These are phyloP conservation scores for Yamadazyma ubonensis DNA, from an alignment of 805 yeast genomes.

Conservation along the genomic window DNA sequence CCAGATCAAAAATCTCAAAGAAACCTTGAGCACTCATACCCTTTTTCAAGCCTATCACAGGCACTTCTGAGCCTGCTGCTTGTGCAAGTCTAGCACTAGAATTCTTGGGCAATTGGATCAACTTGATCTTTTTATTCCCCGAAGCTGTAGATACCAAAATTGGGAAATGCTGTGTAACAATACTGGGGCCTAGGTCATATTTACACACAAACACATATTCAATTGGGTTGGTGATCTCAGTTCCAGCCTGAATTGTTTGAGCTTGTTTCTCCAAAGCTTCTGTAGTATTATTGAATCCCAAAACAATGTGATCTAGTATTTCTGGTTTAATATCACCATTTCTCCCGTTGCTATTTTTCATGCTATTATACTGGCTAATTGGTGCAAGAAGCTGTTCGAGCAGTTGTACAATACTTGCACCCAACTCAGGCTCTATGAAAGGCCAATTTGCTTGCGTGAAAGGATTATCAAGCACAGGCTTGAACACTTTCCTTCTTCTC, in stretches of 20 bases:
- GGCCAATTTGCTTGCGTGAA: slow-evolving; percentile 50
- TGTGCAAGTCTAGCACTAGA: slow-evolving; percentile 30
- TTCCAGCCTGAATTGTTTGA: slow-evolving; percentile 1
- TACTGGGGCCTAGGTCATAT: slow-evolving; percentile 49
- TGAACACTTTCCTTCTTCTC: slow-evolving; percentile 55
- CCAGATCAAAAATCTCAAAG: slow-evolving; percentile 26
- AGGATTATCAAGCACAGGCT: slow-evolving; percentile 65
- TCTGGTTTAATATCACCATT: slow-evolving; percentile 7
- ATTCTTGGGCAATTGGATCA: slow-evolving; percentile 60
- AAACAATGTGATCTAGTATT: background rate
- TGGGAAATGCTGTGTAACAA: slow-evolving; percentile 60
- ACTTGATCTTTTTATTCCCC: slow-evolving; percentile 33
- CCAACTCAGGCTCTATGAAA: slow-evolving; percentile 37
- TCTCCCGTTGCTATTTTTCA: slow-evolving; percentile 11
- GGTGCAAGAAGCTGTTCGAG: slow-evolving; percentile 33
- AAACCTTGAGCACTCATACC: slow-evolving; percentile 28
- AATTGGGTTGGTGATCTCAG: slow-evolving; percentile 14
- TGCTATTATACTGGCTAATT: slow-evolving; percentile 23
- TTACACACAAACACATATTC: slow-evolving; percentile 59
- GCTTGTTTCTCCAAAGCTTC: slow-evolving; percentile 47
- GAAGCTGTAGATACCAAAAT: slow-evolving; percentile 50
- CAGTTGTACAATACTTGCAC: slow-evolving; percentile 37
- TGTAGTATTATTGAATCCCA: slow-evolving; percentile 60
- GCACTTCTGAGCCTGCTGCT: slow-evolving; percentile 25
- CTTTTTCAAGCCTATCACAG: slow-evolving; percentile 35